These are phyloP conservation scores for Sclerotinia borealis DNA, from an alignment of 2,329 filamentous ascomycete genomes.

Conservation along the genomic window DNA sequence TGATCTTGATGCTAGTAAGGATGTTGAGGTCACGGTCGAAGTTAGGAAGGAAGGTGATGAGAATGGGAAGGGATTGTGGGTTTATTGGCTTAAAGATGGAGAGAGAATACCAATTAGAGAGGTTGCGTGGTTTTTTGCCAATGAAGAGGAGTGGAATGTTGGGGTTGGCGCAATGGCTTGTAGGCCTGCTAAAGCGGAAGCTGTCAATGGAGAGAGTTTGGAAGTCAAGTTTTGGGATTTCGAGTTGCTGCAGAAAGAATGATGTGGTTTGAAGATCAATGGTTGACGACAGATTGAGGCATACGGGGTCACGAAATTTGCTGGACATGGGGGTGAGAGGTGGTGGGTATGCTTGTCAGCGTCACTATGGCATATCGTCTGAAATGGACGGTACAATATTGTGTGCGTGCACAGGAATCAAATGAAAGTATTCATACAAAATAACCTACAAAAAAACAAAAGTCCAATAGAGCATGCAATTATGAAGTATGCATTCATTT, in stretches of 20 bases:
- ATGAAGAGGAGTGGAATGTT: background rate
- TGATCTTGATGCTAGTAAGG: background rate
- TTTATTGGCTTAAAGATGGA: slow-evolving; percentile 2
- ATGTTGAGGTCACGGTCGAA: slow-evolving; percentile 2
- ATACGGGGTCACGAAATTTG: background rate
- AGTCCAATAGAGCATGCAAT: too few relatives aligned
- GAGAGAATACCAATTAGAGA: slow-evolving; percentile 7
- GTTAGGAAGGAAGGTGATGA: background rate
- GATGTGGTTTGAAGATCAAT: background rate
- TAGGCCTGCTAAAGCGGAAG: background rate
- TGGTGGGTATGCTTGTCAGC: too few relatives aligned
- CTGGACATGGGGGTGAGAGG: accelerated
- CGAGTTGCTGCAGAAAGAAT: background rate
- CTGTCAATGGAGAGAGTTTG: background rate
- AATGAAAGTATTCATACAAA: too few relatives aligned
- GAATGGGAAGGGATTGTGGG: slow-evolving; percentile 4
- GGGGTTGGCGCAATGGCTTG: slow-evolving; percentile 1
- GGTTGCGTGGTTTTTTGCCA: slow-evolving; percentile 5
- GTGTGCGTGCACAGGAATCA: too few relatives aligned
- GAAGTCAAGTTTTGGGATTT: slow-evolving; percentile 5
- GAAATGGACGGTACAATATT: too few relatives aligned
- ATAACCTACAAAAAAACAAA: too few relatives aligned
- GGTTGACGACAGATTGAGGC: accelerated
- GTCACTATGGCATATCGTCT: too few relatives aligned
- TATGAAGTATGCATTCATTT: too few relatives aligned